Evolutionary conservation across 352 stramenopile genomes (phyloP).

Genomic region (Aphanomyces astaci): DNA sequence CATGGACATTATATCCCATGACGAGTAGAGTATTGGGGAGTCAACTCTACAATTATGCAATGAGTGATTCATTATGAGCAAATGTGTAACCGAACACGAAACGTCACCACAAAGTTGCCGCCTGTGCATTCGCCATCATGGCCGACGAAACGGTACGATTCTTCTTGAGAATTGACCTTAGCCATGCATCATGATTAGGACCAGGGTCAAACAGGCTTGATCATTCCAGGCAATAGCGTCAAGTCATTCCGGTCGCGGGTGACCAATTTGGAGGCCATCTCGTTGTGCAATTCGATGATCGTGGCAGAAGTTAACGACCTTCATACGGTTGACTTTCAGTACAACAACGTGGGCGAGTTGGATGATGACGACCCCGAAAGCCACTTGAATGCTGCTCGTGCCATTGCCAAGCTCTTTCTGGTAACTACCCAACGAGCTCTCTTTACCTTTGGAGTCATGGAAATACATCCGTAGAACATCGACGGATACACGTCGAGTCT

Average conservation of each 20-base stretch:
- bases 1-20: too few relatives aligned
- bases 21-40: too few relatives aligned
- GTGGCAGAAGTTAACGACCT: constrained; percentile 6
- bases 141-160: background rate
- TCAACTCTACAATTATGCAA: too few relatives aligned
- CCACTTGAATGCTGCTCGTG: constrained; percentile 10
- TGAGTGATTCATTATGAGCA: too few relatives aligned
- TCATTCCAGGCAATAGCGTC: constrained; percentile 15
- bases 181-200: background rate
- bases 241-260: background rate
- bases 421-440: too few relatives aligned
- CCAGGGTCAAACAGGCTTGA: background rate
- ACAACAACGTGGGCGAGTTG: constrained; percentile 20
- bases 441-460: too few relatives aligned
- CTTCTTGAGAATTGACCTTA: background rate
- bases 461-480: background rate
- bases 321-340: constrained; percentile 3
- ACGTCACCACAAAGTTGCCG: background rate
- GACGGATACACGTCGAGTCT: constrained; percentile 41
- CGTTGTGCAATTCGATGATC: background rate
- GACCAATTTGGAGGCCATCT: background rate
- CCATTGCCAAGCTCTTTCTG: constrained; percentile 15
- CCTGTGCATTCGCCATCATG: background rate
- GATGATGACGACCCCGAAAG: constrained; percentile 25
- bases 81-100: background rate